Evolutionary conservation across 2,329 filamentous ascomycete genomes (phyloP), one percentile per base, ranked within the genome.

Genomic region (Trichoderma koningiopsis): DNA sequence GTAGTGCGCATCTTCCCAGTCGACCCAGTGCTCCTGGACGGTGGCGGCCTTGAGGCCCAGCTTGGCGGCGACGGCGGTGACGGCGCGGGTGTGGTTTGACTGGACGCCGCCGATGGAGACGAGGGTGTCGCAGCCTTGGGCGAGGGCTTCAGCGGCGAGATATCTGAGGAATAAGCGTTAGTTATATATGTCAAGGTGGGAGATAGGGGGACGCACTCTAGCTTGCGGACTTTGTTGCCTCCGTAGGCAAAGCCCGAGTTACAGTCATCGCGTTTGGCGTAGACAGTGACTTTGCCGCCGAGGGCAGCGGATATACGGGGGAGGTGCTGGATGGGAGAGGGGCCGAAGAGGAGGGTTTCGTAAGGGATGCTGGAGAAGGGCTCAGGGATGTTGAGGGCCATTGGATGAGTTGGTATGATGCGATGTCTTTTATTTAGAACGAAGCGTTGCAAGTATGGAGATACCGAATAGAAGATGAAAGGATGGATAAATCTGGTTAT

Each of bases 211-310:
- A 74, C 76, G 72, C 76, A 87, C 82, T 92, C 89, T 2, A 92
- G 83, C 78, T 92, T 92, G 69, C 89, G 84, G 35, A 86, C 88
- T 79, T 92, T 92, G 81, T 92, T 92, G 65, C 89, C 89, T 47
- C 89, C 89, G 74, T 85, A 91, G 3, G 89, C 89, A 22, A 91
- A 83, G 0, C 86, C 87, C 1, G 88, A 90, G 79, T 90, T 91
- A 75, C 88, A 88, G 79, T 92, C 91, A 72, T 92, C 90, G 62
- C 90, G 86, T 79, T 92, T 92, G 65, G 90, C 90, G 76, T 88
- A 92, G 72, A 92, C 85, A 24, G 84, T 82, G 52, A 91, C 87
- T 73, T 84, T 85, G 35, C 85, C 84, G 60, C 86, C 85, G 5
- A 92, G 84, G 29, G 86, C 87, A 65, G 83, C 77, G 37, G 88